Evolutionary conservation across 1,139 yeast species (phyloP), one percentile per base, ranked within the genome.

Genomic region (Magnusiomyces tetraspermus): DNA sequence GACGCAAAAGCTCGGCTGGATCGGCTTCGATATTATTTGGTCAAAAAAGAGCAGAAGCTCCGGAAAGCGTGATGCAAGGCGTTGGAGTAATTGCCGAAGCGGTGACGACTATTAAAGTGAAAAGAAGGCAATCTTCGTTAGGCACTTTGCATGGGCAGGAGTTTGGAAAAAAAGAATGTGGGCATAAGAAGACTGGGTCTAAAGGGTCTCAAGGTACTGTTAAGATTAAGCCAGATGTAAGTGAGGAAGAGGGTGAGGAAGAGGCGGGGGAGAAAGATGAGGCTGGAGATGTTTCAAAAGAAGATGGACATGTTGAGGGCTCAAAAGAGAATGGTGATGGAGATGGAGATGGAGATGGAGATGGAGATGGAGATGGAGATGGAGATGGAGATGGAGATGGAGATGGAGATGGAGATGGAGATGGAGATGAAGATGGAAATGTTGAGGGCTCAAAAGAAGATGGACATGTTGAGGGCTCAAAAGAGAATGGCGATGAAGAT

Each of bases 321-420:
- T 41, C 36, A 22, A 46, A 26, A 13, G 42, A 36, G 40, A 45
- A 51, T 2, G 26, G 43, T 40, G 48, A 41, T 38, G 51, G 48
- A 10, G 57, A 54, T 24, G 59, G 49, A 13, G 48, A 38, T 38
- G 54, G 51, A 36, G 53, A 53, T 19, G 55, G 50, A n/a, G n/a
- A n/a, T n/a, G n/a, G n/a, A n/a, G n/a, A n/a, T n/a, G n/a, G n/a
- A n/a, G n/a, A n/a, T n/a, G n/a, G n/a, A n/a, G n/a, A n/a, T n/a
- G n/a, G n/a, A n/a, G n/a, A n/a, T n/a, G n/a, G n/a, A n/a, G n/a
- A n/a, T n/a, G n/a, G n/a, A n/a, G n/a, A n/a, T n/a, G n/a, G n/a
- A n/a, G n/a, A n/a, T n/a, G n/a, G 19, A 38, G 41, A 11, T 28
- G 40, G 40, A 36, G 38, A 53, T 42, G 50, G 56, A 49, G 44